Base-by-base conservation (phyloP, 441 rosid genomes). In the Arabidopsis hybrid region DNA sequence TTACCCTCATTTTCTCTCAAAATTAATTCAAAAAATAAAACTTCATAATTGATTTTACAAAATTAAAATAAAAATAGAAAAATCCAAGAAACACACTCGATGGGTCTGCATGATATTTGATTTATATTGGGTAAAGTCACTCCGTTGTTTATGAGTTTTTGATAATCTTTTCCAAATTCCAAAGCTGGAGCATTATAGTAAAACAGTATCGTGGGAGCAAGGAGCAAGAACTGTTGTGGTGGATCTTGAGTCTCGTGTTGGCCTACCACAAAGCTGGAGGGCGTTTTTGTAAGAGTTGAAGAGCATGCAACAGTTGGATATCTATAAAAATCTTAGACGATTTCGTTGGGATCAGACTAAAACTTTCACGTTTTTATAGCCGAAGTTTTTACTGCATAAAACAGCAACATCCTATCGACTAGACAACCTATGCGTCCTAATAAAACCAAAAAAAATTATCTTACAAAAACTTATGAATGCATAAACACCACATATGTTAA, bases 161-260 rank as follows among this genome's bases (percentile, higher is more conserved):
- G 32, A 57, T 68, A 29, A 56, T 8, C 7, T 55, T 32, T 69
- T 8, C 45, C 21, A 11, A 43, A 17, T 43, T 56, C 36, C n/a
- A 17, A 12, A 64, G 45, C 26, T 68, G 34, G 56, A 56, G 8
- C 2, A 12, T 12, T 57, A 14, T 43, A 67, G 34, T 7, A 16
- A 34, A 38, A 39, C 11, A 34, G 38, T 66, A 52, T 12, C 61
- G 40, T 67, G 61, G 71, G 21, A 66, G 21, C 60, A 66, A 51
- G 45, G n/a, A n/a, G n/a, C n/a, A n/a, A n/a, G n/a, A 49, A 39
- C 18, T 0, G 47, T 9, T 31, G 17, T 35, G 45, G 45, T 49
- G 53, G 53, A 17, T 61, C 51, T 43, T 4, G 38, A 8, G 36
- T 61, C 66, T 35, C n/a, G 35, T 49, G 5, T 47, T 46, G 42